Base-by-base conservation (phyloP, 2,329 filamentous ascomycete species). In the Venturia asperata region DNA sequence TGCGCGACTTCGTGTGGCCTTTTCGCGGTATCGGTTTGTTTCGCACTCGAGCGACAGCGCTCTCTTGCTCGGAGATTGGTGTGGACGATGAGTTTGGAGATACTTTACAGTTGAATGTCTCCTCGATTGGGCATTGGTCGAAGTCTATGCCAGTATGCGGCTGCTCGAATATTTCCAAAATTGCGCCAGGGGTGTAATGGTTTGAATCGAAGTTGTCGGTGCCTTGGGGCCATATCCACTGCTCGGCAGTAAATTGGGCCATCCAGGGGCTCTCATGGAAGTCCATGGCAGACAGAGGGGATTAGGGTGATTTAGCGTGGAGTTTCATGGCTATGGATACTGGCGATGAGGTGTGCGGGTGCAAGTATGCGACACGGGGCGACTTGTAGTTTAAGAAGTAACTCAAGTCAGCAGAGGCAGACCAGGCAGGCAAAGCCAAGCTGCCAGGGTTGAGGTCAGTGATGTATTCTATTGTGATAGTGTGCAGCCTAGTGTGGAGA, bases 1-100 rank as follows among this genome's bases (percentile, higher is more conserved):
- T 78, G 30, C 86, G 80, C 62, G 84, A 87, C 73, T 89, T 89
- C 13, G 84, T 87, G 68, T 88, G 86, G 0, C 86, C 64, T 61
- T 65, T 65, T 37, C 64, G 64, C n/a, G 64, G 64, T 24, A 65
- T 65, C 17, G 64, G 64, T 62, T 62, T 65, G n/a, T 56, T 45
- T 61, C 60, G 60, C 1, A 58, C 52, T 37, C 52, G 52, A 11
- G 17, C 15, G 27, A 37, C 52, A n/a, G 5, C 30, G 52, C 52
- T 21, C 30, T 58, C 52, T 37, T 19, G 52, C 52, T 58, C 52
- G 17, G 52, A 34, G n/a, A 58, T 34, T 21, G 52, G 52, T 15
- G 15, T n/a, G 17, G 52, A 58, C n/a, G 52, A 58, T n/a, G 52
- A 58, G 15, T 58, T 39, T 21, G 52, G 52, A 37, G 52, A 58